Conservation (phyloP, 1,284 basidiomycete genomes). For the Boletus semigastroideus region DNA sequence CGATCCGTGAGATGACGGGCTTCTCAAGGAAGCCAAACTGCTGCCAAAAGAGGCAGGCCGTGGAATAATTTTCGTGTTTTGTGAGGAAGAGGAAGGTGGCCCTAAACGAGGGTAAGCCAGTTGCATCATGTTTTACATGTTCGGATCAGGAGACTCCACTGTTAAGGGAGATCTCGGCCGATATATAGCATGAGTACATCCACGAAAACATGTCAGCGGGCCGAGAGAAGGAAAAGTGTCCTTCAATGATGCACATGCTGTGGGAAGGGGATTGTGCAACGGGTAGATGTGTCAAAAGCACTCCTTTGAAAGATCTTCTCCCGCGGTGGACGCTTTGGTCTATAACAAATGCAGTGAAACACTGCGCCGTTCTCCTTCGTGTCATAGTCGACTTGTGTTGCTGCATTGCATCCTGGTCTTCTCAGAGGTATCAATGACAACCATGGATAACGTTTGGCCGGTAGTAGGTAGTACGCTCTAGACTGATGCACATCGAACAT, state of each 20-base stretch:
- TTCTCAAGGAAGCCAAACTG: neutral
- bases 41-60: neutral
- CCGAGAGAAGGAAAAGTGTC: neutral
- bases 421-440: no score
- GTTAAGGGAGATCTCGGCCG: neutral
- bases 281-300: neutral
- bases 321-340: neutral
- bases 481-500: no score
- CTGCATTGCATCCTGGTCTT: no score
- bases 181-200: neutral
- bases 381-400: no score
- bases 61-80: neutral
- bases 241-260: neutral
- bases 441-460: no score
- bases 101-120: neutral
- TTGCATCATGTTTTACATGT: constrained; percentile 11
- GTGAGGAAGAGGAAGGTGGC: neutral
- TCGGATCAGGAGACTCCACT: neutral
- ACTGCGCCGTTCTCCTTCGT: no score
- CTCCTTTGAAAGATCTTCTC: neutral
- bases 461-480: no score
- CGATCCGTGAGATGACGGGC: constrained; percentile 8
- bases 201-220: neutral
- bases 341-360: no score
- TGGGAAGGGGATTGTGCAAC: neutral